These are phyloP conservation scores for Candida loeiensis DNA, from an alignment of 805 yeast genomes.

Conservation along the genomic window DNA sequence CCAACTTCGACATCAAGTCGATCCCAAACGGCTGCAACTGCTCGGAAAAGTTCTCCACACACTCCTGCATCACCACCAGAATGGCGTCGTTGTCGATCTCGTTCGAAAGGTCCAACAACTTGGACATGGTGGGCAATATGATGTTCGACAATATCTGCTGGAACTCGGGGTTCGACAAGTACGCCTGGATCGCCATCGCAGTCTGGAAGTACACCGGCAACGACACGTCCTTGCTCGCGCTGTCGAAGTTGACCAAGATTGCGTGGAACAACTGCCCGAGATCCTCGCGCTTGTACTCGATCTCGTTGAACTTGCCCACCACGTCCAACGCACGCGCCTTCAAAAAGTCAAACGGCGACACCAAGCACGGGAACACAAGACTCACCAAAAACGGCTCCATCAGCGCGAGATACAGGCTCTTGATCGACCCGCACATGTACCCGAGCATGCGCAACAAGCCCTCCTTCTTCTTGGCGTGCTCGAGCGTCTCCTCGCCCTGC, in stretches of 20 bases:
- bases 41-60: conserved; percentile 83
- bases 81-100: conserved; percentile 84
- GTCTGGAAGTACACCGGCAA: conserved; percentile 81
- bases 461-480: conserved; percentile 61
- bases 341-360: conserved; percentile 59
- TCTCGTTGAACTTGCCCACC: conserved; percentile 59
- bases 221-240: conserved; percentile 26
- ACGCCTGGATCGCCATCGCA: conserved; percentile 81
- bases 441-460: conserved; percentile 80
- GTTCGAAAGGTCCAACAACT: conserved; percentile 67
- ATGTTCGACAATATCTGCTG: conserved; percentile 63
- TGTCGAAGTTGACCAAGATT: conserved; percentile 28
- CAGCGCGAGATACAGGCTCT: conserved; percentile 56
- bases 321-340: conserved; percentile 73
- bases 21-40: conserved; percentile 54
- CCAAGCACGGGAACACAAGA: conserved; percentile 70
- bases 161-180: conserved; percentile 61
- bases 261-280: conserved; percentile 30
- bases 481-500: conserved; percentile 38
- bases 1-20: conserved; percentile 25
- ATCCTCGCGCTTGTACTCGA: conserved; percentile 42
- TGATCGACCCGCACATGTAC: conserved; percentile 58
- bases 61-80: conserved; percentile 90
- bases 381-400: conserved; percentile 65
- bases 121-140: conserved; percentile 80